phyloP scores from a whole-genome alignment of 2,329 filamentous ascomycete genomes.

The Aspergillus ochraceus region DNA sequence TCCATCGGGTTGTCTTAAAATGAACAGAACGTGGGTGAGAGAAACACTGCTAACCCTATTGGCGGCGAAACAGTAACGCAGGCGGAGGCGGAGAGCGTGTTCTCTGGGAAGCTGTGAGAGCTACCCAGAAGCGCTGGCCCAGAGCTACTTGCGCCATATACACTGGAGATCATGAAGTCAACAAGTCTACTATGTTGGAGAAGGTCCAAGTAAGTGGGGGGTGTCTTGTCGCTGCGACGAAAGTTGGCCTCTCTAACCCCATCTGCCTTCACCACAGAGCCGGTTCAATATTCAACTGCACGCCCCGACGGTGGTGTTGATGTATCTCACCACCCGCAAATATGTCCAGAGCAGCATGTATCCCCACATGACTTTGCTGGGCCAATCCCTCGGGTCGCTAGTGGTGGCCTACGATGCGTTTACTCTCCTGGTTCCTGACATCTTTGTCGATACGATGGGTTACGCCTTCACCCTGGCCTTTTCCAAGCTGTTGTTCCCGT shows the following conservation, averaged over 20 bases:
- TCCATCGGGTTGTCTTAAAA: background rate
- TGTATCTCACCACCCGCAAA: constrained; percentile 85
- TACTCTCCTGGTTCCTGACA: constrained; percentile 83
- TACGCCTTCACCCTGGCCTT: constrained; percentile 89
- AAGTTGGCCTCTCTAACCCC: background rate
- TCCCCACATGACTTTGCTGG: constrained; percentile 87
- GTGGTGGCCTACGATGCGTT: constrained; percentile 90
- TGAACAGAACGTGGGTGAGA: background rate
- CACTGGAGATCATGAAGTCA: constrained; percentile 88
- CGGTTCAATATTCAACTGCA: constrained; percentile 93
- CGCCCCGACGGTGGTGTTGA: constrained; percentile 77
- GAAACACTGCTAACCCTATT: background rate
- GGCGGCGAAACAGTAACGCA: constrained; percentile 66
- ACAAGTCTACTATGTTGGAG: constrained; percentile 74
- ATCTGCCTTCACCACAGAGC: constrained; percentile 50
- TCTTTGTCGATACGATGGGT: constrained; percentile 97
- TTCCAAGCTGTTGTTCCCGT: constrained; percentile 76
- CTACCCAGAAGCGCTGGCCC: constrained; percentile 86
- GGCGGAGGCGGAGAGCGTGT: constrained; percentile 95
- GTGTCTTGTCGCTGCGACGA: background rate
- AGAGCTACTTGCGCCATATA: constrained; percentile 89
- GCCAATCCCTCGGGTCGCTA: constrained; percentile 89
- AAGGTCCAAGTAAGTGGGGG: constrained; percentile 64
- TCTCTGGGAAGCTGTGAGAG: constrained; percentile 90
- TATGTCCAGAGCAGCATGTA: constrained; percentile 86